Base-by-base conservation (phyloP, 768 basidiomycete species). In the Tulasnella sp. region DNA sequence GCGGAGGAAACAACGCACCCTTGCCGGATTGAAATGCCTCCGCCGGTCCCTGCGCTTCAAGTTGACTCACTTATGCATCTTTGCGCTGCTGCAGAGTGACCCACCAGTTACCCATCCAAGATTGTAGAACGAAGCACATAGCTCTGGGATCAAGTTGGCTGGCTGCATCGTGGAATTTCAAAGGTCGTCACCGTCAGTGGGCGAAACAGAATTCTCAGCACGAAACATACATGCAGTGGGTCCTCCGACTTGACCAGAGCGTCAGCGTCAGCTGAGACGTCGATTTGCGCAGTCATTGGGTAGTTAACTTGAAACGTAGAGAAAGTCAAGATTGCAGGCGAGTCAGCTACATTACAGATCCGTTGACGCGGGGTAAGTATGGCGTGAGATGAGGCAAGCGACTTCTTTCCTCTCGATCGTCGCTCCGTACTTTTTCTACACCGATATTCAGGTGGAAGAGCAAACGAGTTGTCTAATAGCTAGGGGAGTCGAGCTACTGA, bases 31-130 rank as follows among this genome's bases (percentile, higher is more conserved):
- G 86, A 88, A 73, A 92, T 91, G 0, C 91, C 91, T 32, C 88
- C 88, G 26, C 40, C 71, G 16, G 71, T 72, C 35, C 72, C 72
- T 72, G 9, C 29, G 11, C 22, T 9, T 19, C 8, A 6, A n/a
- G 5, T 17, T 17, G 8, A 2, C 9, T 19, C 26, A 9, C 69
- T 34, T 22, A 6, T 16, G 11, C 8, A 16, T 16, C 62, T 39
- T 52, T 8, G 77, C 52, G 5, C 76, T 77, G 74, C 78, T 78
- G 0, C 80, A 80, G 29, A 81, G 81, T 6, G 92, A 93, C 1
- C 94, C 95, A 17, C 94, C 93, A 2, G 93, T 95, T 1, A 95
- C 94, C 94, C 94, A 95, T 16, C 94, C 94, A 26, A 95, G 85
- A 81, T 81, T 85, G 81, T 95, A 95, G 80, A 95, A 95, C 6